Conservation (phyloP, 2,329 filamentous ascomycete species). For the Xylaria sp. region DNA sequence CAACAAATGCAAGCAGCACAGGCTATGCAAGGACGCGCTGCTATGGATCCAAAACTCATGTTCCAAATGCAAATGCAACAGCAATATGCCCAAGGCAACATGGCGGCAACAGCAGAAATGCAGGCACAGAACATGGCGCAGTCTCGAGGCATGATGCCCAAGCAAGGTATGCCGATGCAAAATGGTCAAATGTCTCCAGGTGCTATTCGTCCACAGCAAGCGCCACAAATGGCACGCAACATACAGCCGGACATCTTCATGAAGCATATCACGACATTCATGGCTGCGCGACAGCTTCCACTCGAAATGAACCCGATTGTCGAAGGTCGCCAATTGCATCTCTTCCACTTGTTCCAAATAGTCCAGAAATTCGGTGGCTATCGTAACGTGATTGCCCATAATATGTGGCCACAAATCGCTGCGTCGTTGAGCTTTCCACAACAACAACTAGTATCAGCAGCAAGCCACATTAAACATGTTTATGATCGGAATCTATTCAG, state of each 20-base stretch:
- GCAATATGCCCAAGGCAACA: constrained; percentile 59
- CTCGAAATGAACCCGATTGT: constrained; percentile 71
- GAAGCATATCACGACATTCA: constrained; percentile 71
- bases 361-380: constrained; percentile 76
- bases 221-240: constrained; percentile 35
- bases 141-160: constrained; percentile 48
- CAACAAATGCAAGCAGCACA: constrained; percentile 34
- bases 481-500: constrained; percentile 71
- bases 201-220: constrained; percentile 44
- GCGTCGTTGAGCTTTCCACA: constrained; percentile 57
- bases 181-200: constrained; percentile 53
- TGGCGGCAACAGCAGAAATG: constrained; percentile 48
- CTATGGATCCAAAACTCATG: constrained; percentile 66
- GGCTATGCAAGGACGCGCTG: constrained; percentile 43
- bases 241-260: constrained; percentile 64
- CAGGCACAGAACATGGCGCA: constrained; percentile 39
- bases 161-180: constrained; percentile 46
- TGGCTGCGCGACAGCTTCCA: constrained; percentile 65
- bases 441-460: constrained; percentile 59
- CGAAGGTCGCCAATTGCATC: constrained; percentile 65
- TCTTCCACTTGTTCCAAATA: constrained; percentile 71
- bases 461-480: constrained; percentile 62
- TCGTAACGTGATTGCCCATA: constrained; percentile 62
- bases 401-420: constrained; percentile 70
- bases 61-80: constrained; percentile 82